Conservation (phyloP, 2,329 filamentous ascomycete species). For the Neofusicoccum ribis region DNA sequence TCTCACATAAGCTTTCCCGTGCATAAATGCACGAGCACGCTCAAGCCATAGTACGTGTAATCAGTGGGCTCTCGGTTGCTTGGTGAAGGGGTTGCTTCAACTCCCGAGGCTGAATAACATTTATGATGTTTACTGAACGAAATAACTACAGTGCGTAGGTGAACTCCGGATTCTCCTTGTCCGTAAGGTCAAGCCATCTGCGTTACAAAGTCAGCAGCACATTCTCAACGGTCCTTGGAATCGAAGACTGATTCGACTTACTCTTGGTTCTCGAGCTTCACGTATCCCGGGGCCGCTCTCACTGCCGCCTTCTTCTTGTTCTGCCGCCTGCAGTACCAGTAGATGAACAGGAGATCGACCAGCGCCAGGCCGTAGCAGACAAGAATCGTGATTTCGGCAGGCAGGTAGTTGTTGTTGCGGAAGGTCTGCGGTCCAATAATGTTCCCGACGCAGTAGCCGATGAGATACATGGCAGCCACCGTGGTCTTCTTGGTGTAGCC, state of each 20-base stretch:
- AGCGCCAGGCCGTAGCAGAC: conserved; percentile 59
- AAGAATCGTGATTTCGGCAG: conserved; percentile 64
- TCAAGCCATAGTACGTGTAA: too few species aligned
- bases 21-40: too few species aligned
- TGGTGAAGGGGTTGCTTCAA: too few species aligned
- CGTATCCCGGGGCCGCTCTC: conserved; percentile 57
- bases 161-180: conserved; percentile 65
- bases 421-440: conserved; percentile 48
- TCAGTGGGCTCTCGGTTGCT: too few species aligned
- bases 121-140: background rate
- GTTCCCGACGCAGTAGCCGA: conserved; percentile 51
- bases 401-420: conserved; percentile 56
- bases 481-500: conserved; percentile 63
- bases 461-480: conserved; percentile 51
- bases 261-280: conserved; percentile 66
- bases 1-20: too few species aligned
- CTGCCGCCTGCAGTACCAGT: conserved; percentile 59
- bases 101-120: background rate
- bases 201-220: background rate
- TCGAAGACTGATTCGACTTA: conserved; percentile 33
- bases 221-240: background rate
- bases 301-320: conserved; percentile 60
- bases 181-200: conserved; percentile 62
- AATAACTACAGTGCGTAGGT: conserved; percentile 54
- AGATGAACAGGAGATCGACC: conserved; percentile 61